phyloP scores from a whole-genome alignment of 371 early-diverging fungal genomes.

The Enteropsectra breve region DNA sequence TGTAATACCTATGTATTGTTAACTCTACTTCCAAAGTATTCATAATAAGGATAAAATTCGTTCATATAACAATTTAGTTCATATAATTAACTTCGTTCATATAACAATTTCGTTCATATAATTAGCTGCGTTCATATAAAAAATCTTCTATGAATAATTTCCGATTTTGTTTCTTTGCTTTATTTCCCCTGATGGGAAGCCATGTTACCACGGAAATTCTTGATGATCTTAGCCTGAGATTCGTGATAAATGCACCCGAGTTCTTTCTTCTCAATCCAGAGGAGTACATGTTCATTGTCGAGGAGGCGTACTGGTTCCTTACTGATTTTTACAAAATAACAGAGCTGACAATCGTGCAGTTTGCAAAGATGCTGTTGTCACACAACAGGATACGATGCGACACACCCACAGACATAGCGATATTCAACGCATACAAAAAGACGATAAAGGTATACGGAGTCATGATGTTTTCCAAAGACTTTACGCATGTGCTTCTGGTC shows the following conservation, averaged over 20 bases:
- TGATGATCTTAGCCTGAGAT: constrained; percentile 15
- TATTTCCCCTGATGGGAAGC: not conserved
- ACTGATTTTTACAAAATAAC: constrained; percentile 83
- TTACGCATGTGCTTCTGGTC: constrained; percentile 72
- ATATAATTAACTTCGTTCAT: too few species aligned
- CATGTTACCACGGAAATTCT: constrained; percentile 10
- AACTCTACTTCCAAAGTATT: too few species aligned
- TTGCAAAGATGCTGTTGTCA: constrained; percentile 35
- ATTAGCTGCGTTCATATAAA: too few species aligned
- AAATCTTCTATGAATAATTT: too few species aligned
- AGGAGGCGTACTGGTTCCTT: constrained; percentile 98
- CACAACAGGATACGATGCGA: constrained; percentile 58
- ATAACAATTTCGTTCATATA: too few species aligned
- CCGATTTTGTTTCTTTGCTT: not conserved
- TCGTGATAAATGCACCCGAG: constrained; percentile 4
- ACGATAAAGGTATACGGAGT: constrained; percentile 94
- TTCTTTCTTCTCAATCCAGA: constrained; percentile 58
- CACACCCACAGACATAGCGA: constrained; percentile 73
- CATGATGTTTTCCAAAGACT: constrained; percentile 73
- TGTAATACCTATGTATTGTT: too few species aligned
- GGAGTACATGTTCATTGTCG: constrained; percentile 91
- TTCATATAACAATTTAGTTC: too few species aligned
- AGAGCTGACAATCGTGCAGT: constrained; percentile 61
- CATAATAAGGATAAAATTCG: too few species aligned
- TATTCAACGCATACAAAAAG: constrained; percentile 85